phyloP scores from a whole-genome alignment of 805 yeast genomes.

The Zygoascus biomembranicola region DNA sequence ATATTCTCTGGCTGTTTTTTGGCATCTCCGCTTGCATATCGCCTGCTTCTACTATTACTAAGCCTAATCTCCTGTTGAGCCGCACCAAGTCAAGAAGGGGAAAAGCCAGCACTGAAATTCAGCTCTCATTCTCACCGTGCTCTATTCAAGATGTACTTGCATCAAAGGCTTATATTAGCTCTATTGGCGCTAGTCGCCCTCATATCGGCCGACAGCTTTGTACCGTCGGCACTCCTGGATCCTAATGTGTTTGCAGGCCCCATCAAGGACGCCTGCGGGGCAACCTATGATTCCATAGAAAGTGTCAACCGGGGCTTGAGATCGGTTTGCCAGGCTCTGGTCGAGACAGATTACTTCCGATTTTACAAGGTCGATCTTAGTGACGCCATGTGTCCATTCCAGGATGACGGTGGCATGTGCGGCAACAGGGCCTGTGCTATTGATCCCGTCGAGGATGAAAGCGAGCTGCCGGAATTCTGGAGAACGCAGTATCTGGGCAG shows the following conservation, averaged over 20 bases:
- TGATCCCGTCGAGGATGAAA: constrained; percentile 69
- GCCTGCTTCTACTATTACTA: too few species aligned
- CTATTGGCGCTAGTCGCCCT: neutral
- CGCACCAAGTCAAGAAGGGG: too few species aligned
- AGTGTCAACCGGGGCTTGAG: constrained; percentile 43
- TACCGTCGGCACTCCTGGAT: neutral
- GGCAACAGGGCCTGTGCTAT: constrained; percentile 86
- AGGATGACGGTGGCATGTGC: constrained; percentile 76
- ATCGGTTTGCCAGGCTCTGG: constrained; percentile 49
- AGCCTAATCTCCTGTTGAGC: too few species aligned
- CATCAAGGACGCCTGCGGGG: constrained; percentile 21
- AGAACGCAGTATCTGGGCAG: constrained; percentile 63
- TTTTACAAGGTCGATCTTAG: constrained; percentile 80
- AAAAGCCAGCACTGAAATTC: too few species aligned
- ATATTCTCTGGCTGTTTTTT: too few species aligned
- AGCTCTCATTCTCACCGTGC: too few species aligned
- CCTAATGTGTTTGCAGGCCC: constrained; percentile 5
- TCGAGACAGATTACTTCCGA: constrained; percentile 72
- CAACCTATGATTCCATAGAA: constrained; percentile 38
- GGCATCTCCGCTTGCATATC: too few species aligned
- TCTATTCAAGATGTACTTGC: neutral
- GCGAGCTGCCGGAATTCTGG: constrained; percentile 62
- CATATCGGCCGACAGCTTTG: neutral
- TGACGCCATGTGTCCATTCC: constrained; percentile 66
- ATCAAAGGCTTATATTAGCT: neutral